Evolutionary conservation across 305 asterid genomes (phyloP).

Genomic region (Fraxinus greggii): DNA sequence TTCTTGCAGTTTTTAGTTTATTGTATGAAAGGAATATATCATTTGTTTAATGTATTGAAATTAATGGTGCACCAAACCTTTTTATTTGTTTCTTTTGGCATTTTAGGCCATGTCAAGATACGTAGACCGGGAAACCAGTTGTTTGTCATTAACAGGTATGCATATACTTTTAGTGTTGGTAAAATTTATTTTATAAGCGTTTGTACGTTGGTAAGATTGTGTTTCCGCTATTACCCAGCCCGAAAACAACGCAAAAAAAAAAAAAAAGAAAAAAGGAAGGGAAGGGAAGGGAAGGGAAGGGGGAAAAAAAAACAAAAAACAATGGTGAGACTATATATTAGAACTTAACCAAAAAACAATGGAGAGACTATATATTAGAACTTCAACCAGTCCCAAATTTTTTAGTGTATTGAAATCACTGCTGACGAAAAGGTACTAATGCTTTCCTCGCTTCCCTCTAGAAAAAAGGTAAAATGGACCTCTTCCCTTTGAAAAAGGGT

Average conservation of each 20-base stretch:
- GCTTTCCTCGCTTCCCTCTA: not conserved
- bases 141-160: conserved; percentile 66
- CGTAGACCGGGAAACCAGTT: conserved; percentile 53
- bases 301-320: not conserved
- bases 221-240: not conserved
- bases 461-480: not conserved
- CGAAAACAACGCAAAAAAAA: not conserved
- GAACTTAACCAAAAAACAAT: not conserved
- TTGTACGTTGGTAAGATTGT: conserved; percentile 10
- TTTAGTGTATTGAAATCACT: not conserved
- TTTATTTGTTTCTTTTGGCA: conserved; percentile 16
- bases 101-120: conserved; percentile 67
- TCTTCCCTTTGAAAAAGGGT: not conserved
- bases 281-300: not conserved
- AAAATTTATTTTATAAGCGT: not conserved
- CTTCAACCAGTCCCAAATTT: not conserved
- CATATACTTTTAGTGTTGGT: not conserved
- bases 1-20: not conserved
- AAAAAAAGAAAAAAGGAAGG: too few species aligned
- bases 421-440: not conserved
- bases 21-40: not conserved
- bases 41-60: not conserved
- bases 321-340: not conserved
- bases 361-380: not conserved
- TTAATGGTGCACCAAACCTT: conserved; percentile 12